phyloP scores from a whole-genome alignment of 768 basidiomycete genomes.

The Hemileccinum rubropunctum region DNA sequence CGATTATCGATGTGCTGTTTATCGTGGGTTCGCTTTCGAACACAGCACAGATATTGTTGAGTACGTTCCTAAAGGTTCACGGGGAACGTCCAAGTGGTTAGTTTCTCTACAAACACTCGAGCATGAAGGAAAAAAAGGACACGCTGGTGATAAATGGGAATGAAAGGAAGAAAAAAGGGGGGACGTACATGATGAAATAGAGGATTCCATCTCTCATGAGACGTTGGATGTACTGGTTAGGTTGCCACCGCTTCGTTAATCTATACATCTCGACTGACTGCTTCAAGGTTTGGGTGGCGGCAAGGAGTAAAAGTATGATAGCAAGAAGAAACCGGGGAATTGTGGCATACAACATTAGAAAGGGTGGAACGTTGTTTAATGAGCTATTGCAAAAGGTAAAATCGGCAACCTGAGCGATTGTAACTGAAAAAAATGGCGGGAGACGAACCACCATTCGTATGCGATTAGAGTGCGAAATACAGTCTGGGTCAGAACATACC shows the following conservation, averaged over 20 bases:
- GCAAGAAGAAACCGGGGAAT: not conserved
- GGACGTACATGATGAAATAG: constrained; percentile 1
- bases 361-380: not conserved
- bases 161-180: not conserved
- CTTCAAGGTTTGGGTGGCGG: not conserved
- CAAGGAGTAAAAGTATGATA: not conserved
- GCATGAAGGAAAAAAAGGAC: too few relatives aligned
- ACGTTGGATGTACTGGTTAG: not conserved
- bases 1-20: not conserved
- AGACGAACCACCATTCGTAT: too few relatives aligned
- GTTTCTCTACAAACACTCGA: too few relatives aligned
- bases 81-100: too few relatives aligned
- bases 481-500: not conserved
- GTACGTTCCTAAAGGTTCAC: not conserved
- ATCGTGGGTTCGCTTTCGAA: not conserved
- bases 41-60: not conserved
- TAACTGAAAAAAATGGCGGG: not conserved
- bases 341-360: not conserved
- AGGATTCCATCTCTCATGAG: not conserved
- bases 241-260: not conserved
- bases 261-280: not conserved
- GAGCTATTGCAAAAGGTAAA: not conserved
- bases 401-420: not conserved
- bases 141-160: not conserved
- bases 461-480: not conserved